Base-by-base conservation (phyloP, 2,329 filamentous ascomycete species). In the Chaetomium globosum region DNA sequence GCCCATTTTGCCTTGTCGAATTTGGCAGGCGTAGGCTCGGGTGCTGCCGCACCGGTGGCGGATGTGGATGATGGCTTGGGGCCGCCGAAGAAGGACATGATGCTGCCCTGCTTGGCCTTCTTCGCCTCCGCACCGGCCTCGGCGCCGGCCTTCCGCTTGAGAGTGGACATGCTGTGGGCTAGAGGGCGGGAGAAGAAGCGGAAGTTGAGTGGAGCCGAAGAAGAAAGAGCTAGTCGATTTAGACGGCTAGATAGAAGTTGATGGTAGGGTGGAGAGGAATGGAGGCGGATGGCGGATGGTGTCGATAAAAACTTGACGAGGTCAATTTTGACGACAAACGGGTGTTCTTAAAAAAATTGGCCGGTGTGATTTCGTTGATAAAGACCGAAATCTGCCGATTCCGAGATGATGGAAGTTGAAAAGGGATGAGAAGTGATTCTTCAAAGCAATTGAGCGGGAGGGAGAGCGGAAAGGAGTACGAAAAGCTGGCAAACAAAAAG, bases 1-100 rank as follows among this genome's bases (percentile, higher is more conserved):
- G 93, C 83, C 95, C 95, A 99, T 78, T 90, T 92, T 54, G 87
- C 86, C 81, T 97, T 97, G 81, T 97, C 85, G 75, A 97, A 98
- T 70, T 86, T 90, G 64, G 76, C 68, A 5, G 77, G 72, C 39
- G 79, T 69, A 4, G 77, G 67, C 39, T 75, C 71, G 19, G 75
- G 59, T 8, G 71, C 71, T 10, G 21, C 62, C 23, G 31, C 51
- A 23, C 49, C 36, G 51, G 68, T 52, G 23, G 67, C 67, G 26
- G 74, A 66, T 30, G 74, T 23, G n/a, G 61, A 21, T 31, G 53
- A 77, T 61, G 71, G 74, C 75, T 89, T 91, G 6, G 92, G 88
- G 21, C 85, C 82, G 16, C 87, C 85, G 74, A 99, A 98, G 83
- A 98, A 98, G 19, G 92, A 91, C 31, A 89, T 93, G 74, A 99